phyloP scores from a whole-genome alignment of 2,329 filamentous ascomycete genomes.

The Zasmidium cellare region DNA sequence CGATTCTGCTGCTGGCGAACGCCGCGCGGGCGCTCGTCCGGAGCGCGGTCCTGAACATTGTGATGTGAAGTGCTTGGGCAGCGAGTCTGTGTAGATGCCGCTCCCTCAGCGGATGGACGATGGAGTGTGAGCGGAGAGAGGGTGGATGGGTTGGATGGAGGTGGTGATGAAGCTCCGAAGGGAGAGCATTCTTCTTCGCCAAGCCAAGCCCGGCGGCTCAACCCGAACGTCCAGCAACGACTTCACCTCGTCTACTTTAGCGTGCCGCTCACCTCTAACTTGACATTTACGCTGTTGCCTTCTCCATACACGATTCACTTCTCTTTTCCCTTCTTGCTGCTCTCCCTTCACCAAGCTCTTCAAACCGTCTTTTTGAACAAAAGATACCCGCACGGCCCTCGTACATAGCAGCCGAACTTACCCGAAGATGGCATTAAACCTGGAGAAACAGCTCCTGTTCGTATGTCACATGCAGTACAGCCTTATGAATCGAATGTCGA shows the following conservation, averaged over 20 bases:
- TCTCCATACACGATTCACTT: not conserved
- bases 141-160: conserved; percentile 20
- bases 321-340: not conserved
- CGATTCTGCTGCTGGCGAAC: conserved; percentile 78
- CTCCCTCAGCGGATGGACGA: conserved; percentile 32
- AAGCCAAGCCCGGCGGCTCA: not conserved
- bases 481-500: too few relatives aligned
- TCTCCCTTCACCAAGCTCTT: too few relatives aligned
- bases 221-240: not conserved
- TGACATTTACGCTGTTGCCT: not conserved
- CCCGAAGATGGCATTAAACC: conserved; percentile 59
- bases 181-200: not conserved
- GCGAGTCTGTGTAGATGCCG: conserved; percentile 25
- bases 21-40: conserved; percentile 94
- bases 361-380: not conserved
- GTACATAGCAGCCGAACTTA: not conserved
- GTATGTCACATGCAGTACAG: too few relatives aligned
- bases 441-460: conserved; percentile 80
- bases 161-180: conserved; percentile 2
- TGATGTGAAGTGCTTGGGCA: conserved; percentile 47
- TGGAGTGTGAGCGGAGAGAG: conserved; percentile 27
- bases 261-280: not conserved
- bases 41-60: conserved; percentile 96
- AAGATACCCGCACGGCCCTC: not conserved
- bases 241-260: conserved; percentile 8